These are phyloP conservation scores for Ogataea ganodermae DNA, from an alignment of 805 yeast species.

Conservation along the genomic window DNA sequence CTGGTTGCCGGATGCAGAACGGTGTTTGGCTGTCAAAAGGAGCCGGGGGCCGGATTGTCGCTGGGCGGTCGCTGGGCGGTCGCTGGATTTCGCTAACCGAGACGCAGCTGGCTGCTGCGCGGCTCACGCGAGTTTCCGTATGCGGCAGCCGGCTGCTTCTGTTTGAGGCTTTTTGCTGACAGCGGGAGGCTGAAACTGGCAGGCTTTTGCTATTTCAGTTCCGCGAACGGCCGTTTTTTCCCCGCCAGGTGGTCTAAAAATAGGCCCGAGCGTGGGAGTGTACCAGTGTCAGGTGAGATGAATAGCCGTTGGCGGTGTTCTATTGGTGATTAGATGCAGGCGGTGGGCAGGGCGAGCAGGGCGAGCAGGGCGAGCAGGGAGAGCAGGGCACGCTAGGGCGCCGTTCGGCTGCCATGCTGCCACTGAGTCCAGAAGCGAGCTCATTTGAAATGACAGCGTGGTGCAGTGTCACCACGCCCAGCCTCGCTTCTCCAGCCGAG, in stretches of 20 bases:
- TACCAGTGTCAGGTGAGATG: not conserved
- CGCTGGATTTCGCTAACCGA: not conserved
- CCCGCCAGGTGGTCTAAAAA: conserved; percentile 8
- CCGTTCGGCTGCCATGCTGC: too few relatives aligned
- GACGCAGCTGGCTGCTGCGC: not conserved
- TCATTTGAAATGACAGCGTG: too few relatives aligned
- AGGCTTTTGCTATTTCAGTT: conserved; percentile 3
- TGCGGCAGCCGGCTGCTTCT: conserved; percentile 1
- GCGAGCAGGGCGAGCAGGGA: too few relatives aligned
- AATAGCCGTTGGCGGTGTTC: conserved; percentile 4
- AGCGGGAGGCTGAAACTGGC: conserved; percentile 6
- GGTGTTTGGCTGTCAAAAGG: not conserved
- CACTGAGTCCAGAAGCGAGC: too few relatives aligned
- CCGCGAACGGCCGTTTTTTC: conserved; percentile 8
- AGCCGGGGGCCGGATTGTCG: too few relatives aligned
- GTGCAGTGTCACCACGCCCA: too few relatives aligned
- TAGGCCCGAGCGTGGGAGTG: not conserved
- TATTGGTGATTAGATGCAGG: conserved; percentile 4
- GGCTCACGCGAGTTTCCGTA: not conserved
- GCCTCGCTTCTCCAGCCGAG: too few relatives aligned
- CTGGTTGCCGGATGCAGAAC: not conserved
- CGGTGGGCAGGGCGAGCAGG: too few relatives aligned
- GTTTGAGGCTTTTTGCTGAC: conserved; percentile 4
- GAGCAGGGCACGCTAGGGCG: too few relatives aligned
- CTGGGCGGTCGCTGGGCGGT: not conserved